Percentiles rank a stretch among this genome's conserved stretches.
Conservation (phyloP, 495 filamentous ascomycete genomes). For the Aspergillus haitiensis region DNA sequence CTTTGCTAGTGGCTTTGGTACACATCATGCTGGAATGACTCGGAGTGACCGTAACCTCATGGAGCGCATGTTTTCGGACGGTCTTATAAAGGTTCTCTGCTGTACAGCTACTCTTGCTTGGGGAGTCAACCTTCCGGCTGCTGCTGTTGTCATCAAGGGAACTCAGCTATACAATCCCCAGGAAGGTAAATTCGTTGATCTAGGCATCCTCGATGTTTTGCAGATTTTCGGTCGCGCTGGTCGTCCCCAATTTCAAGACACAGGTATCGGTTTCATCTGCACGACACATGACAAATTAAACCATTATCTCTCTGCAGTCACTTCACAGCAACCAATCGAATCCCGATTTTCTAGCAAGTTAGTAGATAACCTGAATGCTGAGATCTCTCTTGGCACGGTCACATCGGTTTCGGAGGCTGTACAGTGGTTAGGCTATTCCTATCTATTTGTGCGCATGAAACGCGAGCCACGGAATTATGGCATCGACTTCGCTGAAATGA, state of each 20-base stretch:
- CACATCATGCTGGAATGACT: conserved; percentile 95
- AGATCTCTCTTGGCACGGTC: conserved; percentile 91
- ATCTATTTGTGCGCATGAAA: conserved; percentile 94
- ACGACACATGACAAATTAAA: conserved; percentile 88
- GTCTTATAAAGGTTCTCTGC: conserved; percentile 90
- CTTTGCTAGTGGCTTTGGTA: conserved; percentile 84
- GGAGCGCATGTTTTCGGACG: conserved; percentile 85
- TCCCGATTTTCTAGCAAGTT: conserved; percentile 86
- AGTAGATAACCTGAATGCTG: conserved; percentile 95
- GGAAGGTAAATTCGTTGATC: conserved; percentile 93
- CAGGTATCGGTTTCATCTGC: conserved; percentile 94
- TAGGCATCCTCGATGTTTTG: conserved; percentile 95
- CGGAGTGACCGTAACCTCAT: conserved; percentile 90
- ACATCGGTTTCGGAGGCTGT: conserved; percentile 92
- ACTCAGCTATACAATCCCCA: conserved; percentile 95
- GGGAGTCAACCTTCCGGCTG: conserved; percentile 98
- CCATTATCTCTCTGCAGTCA: conserved; percentile 93
- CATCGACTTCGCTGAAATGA: conserved; percentile 91
- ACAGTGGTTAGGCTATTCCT: conserved; percentile 97
- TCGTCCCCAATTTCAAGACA: conserved; percentile 94
- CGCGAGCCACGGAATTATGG: conserved; percentile 88
- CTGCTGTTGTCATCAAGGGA: conserved; percentile 96
- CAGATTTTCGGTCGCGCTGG: conserved; percentile 99
- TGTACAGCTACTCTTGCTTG: conserved; percentile 97
- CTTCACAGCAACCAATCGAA: conserved; percentile 94